Evolutionary conservation across 352 stramenopile genomes (phyloP).

Genomic region (Phytophthora sojae): DNA sequence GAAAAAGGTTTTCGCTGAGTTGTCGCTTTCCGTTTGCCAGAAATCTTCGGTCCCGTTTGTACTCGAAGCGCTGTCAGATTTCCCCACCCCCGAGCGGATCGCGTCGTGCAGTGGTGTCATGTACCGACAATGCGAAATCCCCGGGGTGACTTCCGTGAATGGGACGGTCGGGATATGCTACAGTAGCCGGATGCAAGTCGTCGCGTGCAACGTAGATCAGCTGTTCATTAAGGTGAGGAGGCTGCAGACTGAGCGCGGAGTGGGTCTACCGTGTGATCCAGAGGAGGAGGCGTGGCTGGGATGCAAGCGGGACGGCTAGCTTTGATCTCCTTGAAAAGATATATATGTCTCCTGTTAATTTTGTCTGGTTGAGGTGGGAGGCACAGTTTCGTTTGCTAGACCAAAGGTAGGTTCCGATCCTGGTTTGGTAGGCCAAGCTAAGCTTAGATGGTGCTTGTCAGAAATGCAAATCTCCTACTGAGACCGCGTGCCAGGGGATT

Average conservation of each 20-base stretch:
- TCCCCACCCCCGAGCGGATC: not conserved
- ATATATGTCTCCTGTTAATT: not conserved
- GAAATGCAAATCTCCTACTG: not conserved
- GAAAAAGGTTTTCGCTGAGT: slow-evolving; percentile 1
- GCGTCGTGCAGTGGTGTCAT: slow-evolving; percentile 1
- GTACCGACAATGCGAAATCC: slow-evolving; percentile 23
- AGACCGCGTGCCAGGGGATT: not conserved
- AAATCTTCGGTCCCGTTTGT: slow-evolving; percentile 3
- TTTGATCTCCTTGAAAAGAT: not conserved
- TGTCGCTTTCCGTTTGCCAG: slow-evolving; percentile 1
- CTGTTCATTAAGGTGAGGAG: slow-evolving; percentile 12
- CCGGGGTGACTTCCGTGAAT: slow-evolving; percentile 4
- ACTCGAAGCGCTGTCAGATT: slow-evolving; percentile 9
- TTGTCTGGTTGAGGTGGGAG: no score
- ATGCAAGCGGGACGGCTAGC: not conserved
- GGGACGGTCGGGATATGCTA: slow-evolving; percentile 29
- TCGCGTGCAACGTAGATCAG: slow-evolving; percentile 22
- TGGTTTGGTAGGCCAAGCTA: not conserved
- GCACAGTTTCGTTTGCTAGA: no score
- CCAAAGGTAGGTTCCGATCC: no score
- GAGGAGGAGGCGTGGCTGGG: slow-evolving; percentile 28
- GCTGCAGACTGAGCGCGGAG: slow-evolving; percentile 14
- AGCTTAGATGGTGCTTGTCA: not conserved
- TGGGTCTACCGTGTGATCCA: slow-evolving; percentile 12
- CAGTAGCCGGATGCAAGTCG: slow-evolving; percentile 26